These are phyloP conservation scores for Dacryopinax spathularia DNA, from an alignment of 768 basidiomycete genomes.

Conservation along the genomic window DNA sequence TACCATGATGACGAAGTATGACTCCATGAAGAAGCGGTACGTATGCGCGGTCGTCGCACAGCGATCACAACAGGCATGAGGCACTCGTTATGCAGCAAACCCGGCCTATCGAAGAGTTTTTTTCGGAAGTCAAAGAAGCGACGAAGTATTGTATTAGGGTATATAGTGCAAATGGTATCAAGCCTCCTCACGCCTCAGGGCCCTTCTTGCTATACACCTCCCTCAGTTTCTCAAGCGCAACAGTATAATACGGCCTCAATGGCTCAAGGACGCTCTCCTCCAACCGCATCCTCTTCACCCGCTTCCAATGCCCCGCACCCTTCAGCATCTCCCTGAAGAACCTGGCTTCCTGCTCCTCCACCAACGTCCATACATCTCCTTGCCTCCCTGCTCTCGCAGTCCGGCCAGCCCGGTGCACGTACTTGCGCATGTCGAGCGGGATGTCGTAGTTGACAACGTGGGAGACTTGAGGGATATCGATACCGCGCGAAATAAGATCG, in stretches of 20 bases:
- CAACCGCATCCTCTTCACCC: slow-evolving; percentile 54
- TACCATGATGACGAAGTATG: too few relatives aligned
- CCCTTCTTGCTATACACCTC: neutral
- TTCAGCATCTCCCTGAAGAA: slow-evolving; percentile 53
- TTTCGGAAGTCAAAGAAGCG: too few relatives aligned
- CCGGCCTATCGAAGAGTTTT: too few relatives aligned
- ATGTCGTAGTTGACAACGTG: slow-evolving; percentile 93
- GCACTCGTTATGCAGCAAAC: too few relatives aligned
- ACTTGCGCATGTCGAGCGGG: slow-evolving; percentile 95
- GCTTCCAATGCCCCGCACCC: slow-evolving; percentile 51
- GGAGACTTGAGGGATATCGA: slow-evolving; percentile 81
- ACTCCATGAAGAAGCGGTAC: too few relatives aligned
- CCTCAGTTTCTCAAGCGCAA: slow-evolving; percentile 17
- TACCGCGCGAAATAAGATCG: slow-evolving; percentile 88
- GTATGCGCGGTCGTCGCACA: too few relatives aligned
- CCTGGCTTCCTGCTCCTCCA: slow-evolving; percentile 81
- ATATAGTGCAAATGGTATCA: neutral
- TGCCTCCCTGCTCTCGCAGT: slow-evolving; percentile 83
- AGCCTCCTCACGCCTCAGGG: neutral
- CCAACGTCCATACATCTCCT: slow-evolving; percentile 87
- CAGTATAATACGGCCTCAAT: slow-evolving; percentile 53
- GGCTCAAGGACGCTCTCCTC: slow-evolving; percentile 44
- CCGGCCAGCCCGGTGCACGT: slow-evolving; percentile 91
- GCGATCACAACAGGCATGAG: too few relatives aligned
- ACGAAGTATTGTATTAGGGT: neutral